Conservation (phyloP, 345 rosid species). For the Corchorus olitorius region DNA sequence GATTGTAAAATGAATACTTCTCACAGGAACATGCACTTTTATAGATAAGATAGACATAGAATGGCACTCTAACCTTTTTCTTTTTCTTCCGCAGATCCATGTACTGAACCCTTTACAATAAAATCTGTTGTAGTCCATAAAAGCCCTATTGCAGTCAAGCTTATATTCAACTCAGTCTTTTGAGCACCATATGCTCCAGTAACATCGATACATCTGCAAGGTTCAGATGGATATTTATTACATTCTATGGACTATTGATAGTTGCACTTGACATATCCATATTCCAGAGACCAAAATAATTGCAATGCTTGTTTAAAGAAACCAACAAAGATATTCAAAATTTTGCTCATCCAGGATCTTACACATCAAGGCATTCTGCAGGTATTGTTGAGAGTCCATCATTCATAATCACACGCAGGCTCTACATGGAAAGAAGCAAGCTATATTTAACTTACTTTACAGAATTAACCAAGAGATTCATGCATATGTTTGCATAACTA, state of each 20-base stretch:
- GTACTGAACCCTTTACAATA: constrained; percentile 69
- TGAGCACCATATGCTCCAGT: constrained; percentile 98
- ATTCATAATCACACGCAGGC: constrained; percentile 87
- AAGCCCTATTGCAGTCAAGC: constrained; percentile 93
- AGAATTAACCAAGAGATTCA: constrained; percentile 13
- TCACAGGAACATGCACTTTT: constrained; percentile 5
- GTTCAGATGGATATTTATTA: constrained; percentile 21
- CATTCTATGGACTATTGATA: not conserved
- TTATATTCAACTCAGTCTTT: constrained; percentile 87
- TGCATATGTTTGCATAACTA: constrained; percentile 1
- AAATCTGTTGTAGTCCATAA: constrained; percentile 95
- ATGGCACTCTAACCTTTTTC: constrained; percentile 48
- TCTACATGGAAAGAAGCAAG: constrained; percentile 48
- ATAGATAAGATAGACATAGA: not conserved
- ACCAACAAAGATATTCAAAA: not conserved
- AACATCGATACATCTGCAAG: constrained; percentile 90
- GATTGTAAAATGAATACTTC: constrained; percentile 13
- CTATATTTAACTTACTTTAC: constrained; percentile 27
- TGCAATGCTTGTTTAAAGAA: not conserved
- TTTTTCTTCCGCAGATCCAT: constrained; percentile 49
- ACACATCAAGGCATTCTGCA: constrained; percentile 77
- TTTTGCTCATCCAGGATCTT: constrained; percentile 36
- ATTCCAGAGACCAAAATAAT: constrained; percentile 5
- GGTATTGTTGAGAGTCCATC: constrained; percentile 91
- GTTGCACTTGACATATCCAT: not conserved